Percentiles rank a stretch among this genome's conserved stretches.
These are phyloP conservation scores for Aspergillus felis DNA, from an alignment of 2,329 filamentous ascomycete genomes.

Conservation along the genomic window DNA sequence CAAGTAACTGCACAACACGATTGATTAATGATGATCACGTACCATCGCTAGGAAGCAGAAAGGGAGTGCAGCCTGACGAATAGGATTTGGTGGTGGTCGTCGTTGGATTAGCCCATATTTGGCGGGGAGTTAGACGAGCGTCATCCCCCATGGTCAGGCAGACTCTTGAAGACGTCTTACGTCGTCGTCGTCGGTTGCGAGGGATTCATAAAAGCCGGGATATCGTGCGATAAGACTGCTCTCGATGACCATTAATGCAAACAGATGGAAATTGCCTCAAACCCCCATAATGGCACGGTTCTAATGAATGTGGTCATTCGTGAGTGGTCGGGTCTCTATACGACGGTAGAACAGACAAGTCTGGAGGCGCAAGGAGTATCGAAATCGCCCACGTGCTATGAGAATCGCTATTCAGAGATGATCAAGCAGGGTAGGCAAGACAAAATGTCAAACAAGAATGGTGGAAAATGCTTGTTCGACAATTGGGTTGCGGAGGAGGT, in stretches of 20 bases:
- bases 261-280: not conserved
- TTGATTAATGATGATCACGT: constrained; percentile 10
- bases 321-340: not conserved
- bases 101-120: constrained; percentile 39
- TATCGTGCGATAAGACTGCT: not conserved
- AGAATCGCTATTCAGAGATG: not conserved
- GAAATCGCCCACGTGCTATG: not conserved
- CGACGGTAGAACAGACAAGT: not conserved
- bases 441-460: not conserved
- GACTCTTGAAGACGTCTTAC: constrained; percentile 7
- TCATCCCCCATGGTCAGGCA: constrained; percentile 31
- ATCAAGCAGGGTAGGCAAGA: not conserved
- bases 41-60: constrained; percentile 59
- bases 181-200: constrained; percentile 9
- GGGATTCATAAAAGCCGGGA: not conserved
- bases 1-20: not conserved
- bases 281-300: not conserved
- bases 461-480: not conserved
- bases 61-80: constrained; percentile 56
- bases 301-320: not conserved
- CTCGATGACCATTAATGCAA: not conserved
- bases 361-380: not conserved
- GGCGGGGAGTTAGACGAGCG: constrained; percentile 33
- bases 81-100: constrained; percentile 34
- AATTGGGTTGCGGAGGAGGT: not conserved